Conservation (phyloP, 306 rosid genomes). For the Gynostemma pentaphyllum region DNA sequence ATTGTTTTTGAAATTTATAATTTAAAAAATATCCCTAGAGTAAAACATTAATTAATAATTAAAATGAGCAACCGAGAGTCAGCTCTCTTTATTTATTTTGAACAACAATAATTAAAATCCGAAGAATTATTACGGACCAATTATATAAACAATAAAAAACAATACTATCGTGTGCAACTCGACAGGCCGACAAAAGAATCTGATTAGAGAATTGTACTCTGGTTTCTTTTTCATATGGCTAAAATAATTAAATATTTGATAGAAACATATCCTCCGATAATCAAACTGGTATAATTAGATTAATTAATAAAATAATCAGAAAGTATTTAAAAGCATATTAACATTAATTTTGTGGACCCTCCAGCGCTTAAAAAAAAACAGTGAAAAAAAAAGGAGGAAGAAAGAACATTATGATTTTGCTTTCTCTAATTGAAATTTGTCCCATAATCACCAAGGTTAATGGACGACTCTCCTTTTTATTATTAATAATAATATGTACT, state of each 20-base stretch:
- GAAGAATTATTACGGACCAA: too few species aligned
- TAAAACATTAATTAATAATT: too few species aligned
- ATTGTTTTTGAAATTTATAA: too few species aligned
- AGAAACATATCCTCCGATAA: neutral
- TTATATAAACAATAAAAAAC: too few species aligned
- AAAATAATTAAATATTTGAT: conserved; percentile 25
- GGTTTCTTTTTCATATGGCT: conserved; percentile 1
- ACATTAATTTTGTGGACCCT: too few species aligned
- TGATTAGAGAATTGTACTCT: conserved; percentile 27
- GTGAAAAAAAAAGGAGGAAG: neutral
- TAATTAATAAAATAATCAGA: neutral
- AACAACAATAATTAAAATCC: too few species aligned
- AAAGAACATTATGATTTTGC: neutral
- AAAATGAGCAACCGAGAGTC: too few species aligned
- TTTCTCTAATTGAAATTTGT: neutral
- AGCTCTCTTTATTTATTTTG: too few species aligned
- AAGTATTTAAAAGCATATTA: too few species aligned
- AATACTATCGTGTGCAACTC: neutral
- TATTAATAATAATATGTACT: neutral
- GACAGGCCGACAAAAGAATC: conserved; percentile 37
- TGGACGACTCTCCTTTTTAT: neutral
- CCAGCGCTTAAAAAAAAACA: too few species aligned
- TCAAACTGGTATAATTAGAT: neutral
- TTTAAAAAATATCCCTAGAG: too few species aligned
- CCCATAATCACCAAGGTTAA: neutral